phyloP scores from a whole-genome alignment of 2,329 filamentous ascomycete genomes.

The Claviceps spartinae region DNA sequence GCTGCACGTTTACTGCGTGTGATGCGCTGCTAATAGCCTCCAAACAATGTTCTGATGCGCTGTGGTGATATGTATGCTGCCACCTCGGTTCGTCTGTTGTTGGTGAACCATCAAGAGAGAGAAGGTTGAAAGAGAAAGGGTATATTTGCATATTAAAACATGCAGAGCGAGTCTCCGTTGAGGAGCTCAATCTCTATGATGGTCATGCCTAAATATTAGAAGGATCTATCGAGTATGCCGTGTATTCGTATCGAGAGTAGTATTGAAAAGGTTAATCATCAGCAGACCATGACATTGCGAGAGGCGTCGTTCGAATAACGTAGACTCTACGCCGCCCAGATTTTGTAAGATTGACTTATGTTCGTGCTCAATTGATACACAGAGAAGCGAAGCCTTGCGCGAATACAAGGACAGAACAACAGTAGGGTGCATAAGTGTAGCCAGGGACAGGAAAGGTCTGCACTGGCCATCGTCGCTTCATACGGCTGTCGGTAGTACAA shows the following conservation, averaged over 20 bases:
- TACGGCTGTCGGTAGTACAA: not conserved
- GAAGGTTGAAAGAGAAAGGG: not conserved
- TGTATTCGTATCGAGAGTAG: constrained; percentile 3
- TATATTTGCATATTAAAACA: not conserved
- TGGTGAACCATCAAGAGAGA: not conserved
- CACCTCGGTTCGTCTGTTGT: not conserved
- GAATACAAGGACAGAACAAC: not conserved
- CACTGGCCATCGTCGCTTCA: not conserved
- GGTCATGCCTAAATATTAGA: constrained; percentile 4
- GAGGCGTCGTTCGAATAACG: too few relatives aligned
- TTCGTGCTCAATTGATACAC: not conserved
- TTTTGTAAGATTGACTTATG: not conserved
- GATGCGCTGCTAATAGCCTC: too few relatives aligned
- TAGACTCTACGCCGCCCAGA: not conserved
- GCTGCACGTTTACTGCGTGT: too few relatives aligned
- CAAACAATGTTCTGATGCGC: too few relatives aligned
- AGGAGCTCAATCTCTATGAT: not conserved
- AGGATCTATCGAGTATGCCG: constrained; percentile 4
- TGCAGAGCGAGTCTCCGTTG: constrained; percentile 3
- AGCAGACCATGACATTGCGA: constrained; percentile 1
- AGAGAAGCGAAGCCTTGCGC: not conserved
- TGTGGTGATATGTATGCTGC: too few relatives aligned
- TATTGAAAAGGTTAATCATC: constrained; percentile 1
- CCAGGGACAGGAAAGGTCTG: not conserved
- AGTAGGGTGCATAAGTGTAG: not conserved